Evolutionary conservation across 1,139 yeast species (phyloP).

Genomic region (Suhomyces kunorum): DNA sequence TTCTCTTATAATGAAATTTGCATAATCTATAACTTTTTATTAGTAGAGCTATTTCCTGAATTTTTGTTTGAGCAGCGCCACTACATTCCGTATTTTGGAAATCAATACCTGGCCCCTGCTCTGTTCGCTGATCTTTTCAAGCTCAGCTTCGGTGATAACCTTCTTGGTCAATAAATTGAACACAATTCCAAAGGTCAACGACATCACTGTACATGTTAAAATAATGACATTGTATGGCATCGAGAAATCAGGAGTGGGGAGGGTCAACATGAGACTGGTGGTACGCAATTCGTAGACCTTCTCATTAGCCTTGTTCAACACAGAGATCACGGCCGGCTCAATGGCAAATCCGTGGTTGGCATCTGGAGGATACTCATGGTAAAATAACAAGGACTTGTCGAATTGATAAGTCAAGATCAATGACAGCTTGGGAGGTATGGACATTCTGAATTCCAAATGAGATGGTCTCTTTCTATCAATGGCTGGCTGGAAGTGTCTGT

Average conservation of each 20-base stretch:
- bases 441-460: slow-evolving; percentile 69
- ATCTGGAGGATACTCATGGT: slow-evolving; percentile 97
- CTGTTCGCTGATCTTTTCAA: slow-evolving; percentile 43
- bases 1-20: neutral
- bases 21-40: neutral
- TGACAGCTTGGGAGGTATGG: slow-evolving; percentile 64
- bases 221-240: slow-evolving; percentile 99
- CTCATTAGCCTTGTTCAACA: slow-evolving; percentile 29
- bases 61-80: slow-evolving; percentile 12
- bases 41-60: slow-evolving; percentile 3
- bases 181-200: slow-evolving; percentile 84
- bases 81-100: slow-evolving; percentile 17
- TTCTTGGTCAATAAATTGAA: slow-evolving; percentile 77
- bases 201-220: slow-evolving; percentile 89
- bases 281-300: slow-evolving; percentile 67
- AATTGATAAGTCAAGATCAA: slow-evolving; percentile 73
- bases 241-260: slow-evolving; percentile 97
- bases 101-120: slow-evolving; percentile 26
- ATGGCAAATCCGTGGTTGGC: slow-evolving; percentile 98
- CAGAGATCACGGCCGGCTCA: slow-evolving; percentile 80
- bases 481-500: slow-evolving; percentile 72
- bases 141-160: slow-evolving; percentile 76
- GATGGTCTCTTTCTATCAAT: slow-evolving; percentile 80
- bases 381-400: slow-evolving; percentile 80
- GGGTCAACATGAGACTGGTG: slow-evolving; percentile 75